Conservation (phyloP, 2,329 filamentous ascomycete genomes). For the Colletotrichum sp. region DNA sequence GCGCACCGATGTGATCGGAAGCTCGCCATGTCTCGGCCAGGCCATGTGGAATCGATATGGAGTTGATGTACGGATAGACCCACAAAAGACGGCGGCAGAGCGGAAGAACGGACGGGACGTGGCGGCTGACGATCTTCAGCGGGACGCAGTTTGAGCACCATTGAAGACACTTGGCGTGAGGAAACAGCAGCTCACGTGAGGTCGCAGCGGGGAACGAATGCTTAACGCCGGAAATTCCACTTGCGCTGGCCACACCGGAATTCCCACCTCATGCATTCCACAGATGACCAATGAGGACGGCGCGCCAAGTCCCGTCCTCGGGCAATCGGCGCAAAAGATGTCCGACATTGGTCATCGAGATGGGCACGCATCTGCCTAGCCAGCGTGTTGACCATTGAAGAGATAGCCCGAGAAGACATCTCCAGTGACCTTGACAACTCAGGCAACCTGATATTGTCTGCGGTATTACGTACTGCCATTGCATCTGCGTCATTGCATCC, state of each 20-base stretch:
- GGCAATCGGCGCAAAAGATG: conserved; percentile 28
- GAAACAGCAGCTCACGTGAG: background rate
- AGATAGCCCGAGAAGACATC: background rate
- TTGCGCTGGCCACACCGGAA: background rate
- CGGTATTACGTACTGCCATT: background rate
- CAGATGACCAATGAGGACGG: background rate
- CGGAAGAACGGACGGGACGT: background rate
- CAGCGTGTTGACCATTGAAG: background rate
- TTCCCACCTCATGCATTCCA: background rate
- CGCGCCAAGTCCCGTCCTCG: conserved; percentile 21
- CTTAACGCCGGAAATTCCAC: background rate
- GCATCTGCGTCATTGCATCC: background rate
- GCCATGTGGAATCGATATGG: background rate
- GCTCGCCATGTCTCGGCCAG: conserved; percentile 4
- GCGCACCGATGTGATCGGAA: background rate
- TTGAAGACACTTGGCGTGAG: background rate
- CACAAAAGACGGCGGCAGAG: conserved; percentile 4
- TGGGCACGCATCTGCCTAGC: background rate
- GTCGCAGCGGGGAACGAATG: background rate
- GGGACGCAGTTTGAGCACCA: background rate
- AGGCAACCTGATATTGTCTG: background rate
- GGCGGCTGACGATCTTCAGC: background rate
- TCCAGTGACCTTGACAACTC: background rate
- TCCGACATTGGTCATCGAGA: conserved; percentile 19
- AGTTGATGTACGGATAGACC: background rate